Base-by-base conservation (phyloP, 257 asterid species). In the Verbena officinalis region DNA sequence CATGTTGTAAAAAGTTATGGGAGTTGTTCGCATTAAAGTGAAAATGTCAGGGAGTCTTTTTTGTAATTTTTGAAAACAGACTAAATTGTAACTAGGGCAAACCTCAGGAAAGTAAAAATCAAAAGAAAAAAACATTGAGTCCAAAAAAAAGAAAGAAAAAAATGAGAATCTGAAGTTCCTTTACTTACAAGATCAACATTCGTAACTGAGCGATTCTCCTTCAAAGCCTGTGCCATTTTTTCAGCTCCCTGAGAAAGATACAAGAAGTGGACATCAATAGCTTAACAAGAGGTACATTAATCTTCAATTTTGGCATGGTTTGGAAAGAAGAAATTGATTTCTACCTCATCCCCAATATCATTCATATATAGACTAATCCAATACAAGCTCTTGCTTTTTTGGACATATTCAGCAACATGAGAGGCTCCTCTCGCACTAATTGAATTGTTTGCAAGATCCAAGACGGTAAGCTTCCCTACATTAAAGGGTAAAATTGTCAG, bases 361-460 rank as follows among this genome's bases (percentile, higher is more conserved):
- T 94, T 94, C 96, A 87, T 94, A 77, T 86, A 94, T 69, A 94
- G 90, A 74, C 70, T 94, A 67, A 94, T 77, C 95, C 93, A 86
- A 75, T 81, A 77, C 74, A 94, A 77, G 79, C 81, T 86, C 81
- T 86, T 94, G 86, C 89, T 87, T 68, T 75, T 84, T 75, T 84
- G 87, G 64, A 90, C 55, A 64, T 80, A 90, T 56, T 94, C 99
- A 62, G 99, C 96, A 45, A 93, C 95, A 70, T 84, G 86, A 73
- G 71, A 81, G 72, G 87, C 92, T 61, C 99, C 99, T 65, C 40
- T 70, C 23, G 87, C 84, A 63, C 86, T 81, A 63, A 93, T 86
- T 27, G 95, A 86, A 77, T 93, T 93, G 81, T 93, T 90, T 62
- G 95, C 91, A 67, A 90, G 81, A 81, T 90, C 95, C 80, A 93